phyloP scores from a whole-genome alignment of 768 basidiomycete species.

The Galerina marginata region DNA sequence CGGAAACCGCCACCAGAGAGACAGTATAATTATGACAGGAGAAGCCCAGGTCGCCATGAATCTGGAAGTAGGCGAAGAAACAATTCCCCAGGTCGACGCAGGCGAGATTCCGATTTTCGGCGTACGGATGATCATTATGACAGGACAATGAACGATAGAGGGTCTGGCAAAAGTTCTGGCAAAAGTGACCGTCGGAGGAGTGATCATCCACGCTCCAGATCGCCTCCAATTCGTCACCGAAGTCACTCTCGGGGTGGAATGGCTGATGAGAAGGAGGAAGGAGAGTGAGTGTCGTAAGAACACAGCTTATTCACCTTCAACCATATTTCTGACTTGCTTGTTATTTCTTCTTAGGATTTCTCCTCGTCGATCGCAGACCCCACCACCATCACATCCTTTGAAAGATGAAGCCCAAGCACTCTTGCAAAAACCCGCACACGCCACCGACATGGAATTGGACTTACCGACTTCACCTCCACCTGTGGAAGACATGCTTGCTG shows the following conservation, averaged over 20 bases:
- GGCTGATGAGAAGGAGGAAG: slow-evolving; percentile 77
- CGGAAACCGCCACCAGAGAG: slow-evolving; percentile 33
- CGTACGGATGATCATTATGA: slow-evolving; percentile 15
- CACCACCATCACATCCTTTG: slow-evolving; percentile 5
- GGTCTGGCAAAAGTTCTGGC: slow-evolving; percentile 9
- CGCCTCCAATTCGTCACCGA: slow-evolving; percentile 27
- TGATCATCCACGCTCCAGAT: slow-evolving; percentile 24
- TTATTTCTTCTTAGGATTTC: slow-evolving; percentile 58
- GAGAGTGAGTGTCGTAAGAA: slow-evolving; percentile 79
- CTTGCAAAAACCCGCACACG: slow-evolving; percentile 31
- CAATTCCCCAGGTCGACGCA: slow-evolving; percentile 16
- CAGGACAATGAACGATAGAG: slow-evolving; percentile 17
- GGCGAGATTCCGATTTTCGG: slow-evolving; percentile 22
- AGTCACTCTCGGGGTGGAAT: slow-evolving; percentile 37
- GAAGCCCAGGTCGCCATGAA: slow-evolving; percentile 24
- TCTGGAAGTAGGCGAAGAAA: slow-evolving; percentile 14
- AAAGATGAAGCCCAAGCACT: slow-evolving; percentile 11
- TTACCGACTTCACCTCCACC: slow-evolving; percentile 56
- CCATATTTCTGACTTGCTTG: slow-evolving; percentile 6
- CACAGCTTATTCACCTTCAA: slow-evolving; percentile 10
- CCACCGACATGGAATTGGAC: slow-evolving; percentile 61
- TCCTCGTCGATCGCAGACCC: slow-evolving; percentile 47
- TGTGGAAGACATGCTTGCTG: slow-evolving; percentile 69
- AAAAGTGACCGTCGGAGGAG: slow-evolving; percentile 17
- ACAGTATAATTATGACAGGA: slow-evolving; percentile 36